Percentiles rank a stretch among this genome's conserved stretches.
Conservation (phyloP, 208 protist species). For the Leptomonas pyrrhocoris region DNA sequence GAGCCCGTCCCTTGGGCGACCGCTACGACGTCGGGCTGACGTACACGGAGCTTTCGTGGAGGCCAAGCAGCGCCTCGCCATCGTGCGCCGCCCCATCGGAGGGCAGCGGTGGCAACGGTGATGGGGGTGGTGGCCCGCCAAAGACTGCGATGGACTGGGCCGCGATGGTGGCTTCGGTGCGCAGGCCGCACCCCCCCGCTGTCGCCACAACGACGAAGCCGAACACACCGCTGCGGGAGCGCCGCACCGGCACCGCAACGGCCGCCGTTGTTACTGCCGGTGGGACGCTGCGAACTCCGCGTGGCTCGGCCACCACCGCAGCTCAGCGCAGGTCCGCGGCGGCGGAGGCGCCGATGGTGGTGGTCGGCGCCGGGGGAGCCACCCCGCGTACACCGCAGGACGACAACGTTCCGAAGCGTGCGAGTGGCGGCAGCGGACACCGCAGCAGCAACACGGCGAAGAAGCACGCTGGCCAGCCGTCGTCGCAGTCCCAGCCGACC, state of each 20-base stretch:
- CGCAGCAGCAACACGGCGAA: neutral
- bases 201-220: neutral
- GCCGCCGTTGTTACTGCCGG: conserved; percentile 3
- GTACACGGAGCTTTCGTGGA: conserved; percentile 39
- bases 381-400: conserved; percentile 4
- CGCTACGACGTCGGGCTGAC: conserved; percentile 29
- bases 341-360: neutral
- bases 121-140: neutral
- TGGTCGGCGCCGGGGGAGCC: neutral
- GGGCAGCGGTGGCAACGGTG: conserved; percentile 1
- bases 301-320: neutral
- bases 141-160: conserved; percentile 31
- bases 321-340: neutral
- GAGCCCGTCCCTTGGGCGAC: conserved; percentile 4
- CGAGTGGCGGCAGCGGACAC: conserved; percentile 3
- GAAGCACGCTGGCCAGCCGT: neutral
- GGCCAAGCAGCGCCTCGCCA: conserved; percentile 32
- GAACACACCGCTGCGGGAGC: neutral
- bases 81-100: conserved; percentile 26
- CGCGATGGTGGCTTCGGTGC: conserved; percentile 26
- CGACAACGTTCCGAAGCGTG: conserved; percentile 2
- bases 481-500: neutral
- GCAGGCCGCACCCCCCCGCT: neutral
- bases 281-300: conserved; percentile 15
- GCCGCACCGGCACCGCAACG: neutral